These are phyloP conservation scores for Radiomyces spectabilis DNA, from an alignment of 192 early-diverging fungal genomes.

Conservation along the genomic window DNA sequence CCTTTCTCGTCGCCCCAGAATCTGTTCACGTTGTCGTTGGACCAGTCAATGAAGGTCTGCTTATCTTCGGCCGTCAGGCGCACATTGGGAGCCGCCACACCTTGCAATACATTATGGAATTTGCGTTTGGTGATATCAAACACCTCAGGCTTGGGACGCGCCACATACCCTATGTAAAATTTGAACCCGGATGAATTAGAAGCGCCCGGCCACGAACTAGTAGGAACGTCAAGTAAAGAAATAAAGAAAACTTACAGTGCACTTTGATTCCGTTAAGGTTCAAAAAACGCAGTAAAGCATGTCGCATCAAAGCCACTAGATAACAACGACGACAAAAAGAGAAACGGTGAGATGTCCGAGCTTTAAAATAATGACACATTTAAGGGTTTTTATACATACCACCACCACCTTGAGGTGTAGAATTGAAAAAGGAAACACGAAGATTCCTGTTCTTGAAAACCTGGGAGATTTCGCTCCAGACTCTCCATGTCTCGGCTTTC, in stretches of 20 bases:
- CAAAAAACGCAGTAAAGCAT: constrained; percentile 68
- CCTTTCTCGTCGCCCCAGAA: constrained; percentile 69
- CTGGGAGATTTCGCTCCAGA: constrained; percentile 44
- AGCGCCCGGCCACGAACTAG: too few species aligned
- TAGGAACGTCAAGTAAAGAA: too few species aligned
- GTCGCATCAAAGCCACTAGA: constrained; percentile 79
- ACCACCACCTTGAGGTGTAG: constrained; percentile 83
- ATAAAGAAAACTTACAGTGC: constrained; percentile 38
- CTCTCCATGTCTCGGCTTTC: constrained; percentile 57
- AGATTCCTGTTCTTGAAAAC: constrained; percentile 52
- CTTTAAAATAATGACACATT: background rate
- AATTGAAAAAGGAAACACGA: constrained; percentile 67
- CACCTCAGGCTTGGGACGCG: constrained; percentile 76
- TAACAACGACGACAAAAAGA: background rate
- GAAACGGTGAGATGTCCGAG: background rate
- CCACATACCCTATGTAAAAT: constrained; percentile 51
- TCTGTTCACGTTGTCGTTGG: constrained; percentile 59
- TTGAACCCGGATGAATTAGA: background rate
- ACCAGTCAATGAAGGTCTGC: constrained; percentile 50
- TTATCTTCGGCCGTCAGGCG: constrained; percentile 60
- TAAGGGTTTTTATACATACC: constrained; percentile 22
- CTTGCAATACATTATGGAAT: constrained; percentile 85
- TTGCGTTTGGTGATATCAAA: constrained; percentile 86
- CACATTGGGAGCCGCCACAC: constrained; percentile 48
- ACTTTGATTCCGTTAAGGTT: constrained; percentile 57